Conservation (phyloP, 306 rosid genomes). For the Datisca glomerata region DNA sequence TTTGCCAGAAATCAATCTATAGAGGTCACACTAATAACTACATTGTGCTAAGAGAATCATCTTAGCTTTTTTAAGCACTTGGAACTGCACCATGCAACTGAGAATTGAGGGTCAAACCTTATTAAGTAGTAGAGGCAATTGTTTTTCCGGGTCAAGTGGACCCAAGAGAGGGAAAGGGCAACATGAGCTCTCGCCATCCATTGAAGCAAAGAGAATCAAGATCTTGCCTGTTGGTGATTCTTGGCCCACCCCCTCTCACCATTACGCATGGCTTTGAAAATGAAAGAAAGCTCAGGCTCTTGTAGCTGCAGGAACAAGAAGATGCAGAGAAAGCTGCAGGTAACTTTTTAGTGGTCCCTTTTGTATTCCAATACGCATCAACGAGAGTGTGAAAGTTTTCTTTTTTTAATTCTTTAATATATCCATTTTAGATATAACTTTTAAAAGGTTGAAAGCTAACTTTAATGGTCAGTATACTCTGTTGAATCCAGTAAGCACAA, state of each 20-base stretch:
- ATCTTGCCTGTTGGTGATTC: slow-evolving; percentile 37
- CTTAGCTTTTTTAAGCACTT: no score
- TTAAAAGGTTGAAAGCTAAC: no score
- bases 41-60: no score
- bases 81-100: no score
- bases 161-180: slow-evolving; percentile 43
- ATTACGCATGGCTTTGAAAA: slow-evolving; percentile 25
- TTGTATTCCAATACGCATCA: no score
- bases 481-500: no score
- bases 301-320: slow-evolving; percentile 18
- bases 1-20: no score
- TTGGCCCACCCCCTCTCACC: slow-evolving; percentile 30
- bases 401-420: no score
- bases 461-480: no score
- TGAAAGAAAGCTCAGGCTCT: slow-evolving; percentile 22
- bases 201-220: slow-evolving; percentile 51
- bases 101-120: slow-evolving; percentile 9
- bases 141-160: slow-evolving; percentile 19
- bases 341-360: slow-evolving; percentile 37
- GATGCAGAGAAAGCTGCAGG: slow-evolving; percentile 9
- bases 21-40: no score
- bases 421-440: no score
- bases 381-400: no score
- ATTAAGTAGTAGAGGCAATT: slow-evolving; percentile 4
- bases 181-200: slow-evolving; percentile 37